These are phyloP conservation scores for Quercus agrifolia DNA, from an alignment of 306 rosid genomes.

Conservation along the genomic window DNA sequence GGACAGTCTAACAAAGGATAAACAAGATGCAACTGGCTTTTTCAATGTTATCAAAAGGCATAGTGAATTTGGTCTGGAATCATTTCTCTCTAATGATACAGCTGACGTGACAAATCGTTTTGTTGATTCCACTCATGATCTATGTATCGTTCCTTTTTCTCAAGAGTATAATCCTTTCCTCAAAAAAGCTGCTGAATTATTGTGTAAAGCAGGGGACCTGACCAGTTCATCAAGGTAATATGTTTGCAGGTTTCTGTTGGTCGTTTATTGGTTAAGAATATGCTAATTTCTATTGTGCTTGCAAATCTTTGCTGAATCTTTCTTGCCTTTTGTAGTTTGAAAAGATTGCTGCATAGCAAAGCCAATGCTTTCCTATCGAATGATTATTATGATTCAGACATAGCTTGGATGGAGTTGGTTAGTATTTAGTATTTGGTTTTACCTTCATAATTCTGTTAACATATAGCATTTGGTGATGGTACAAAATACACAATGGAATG, in stretches of 20 bases:
- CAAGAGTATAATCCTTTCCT: constrained; percentile 74
- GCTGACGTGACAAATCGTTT: neutral
- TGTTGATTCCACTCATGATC: constrained; percentile 40
- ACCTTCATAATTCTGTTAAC: neutral
- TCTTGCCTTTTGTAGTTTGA: constrained; percentile 57
- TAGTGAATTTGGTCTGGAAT: constrained; percentile 57
- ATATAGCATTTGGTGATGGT: neutral
- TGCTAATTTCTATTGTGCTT: constrained; percentile 12
- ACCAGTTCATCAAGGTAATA: constrained; percentile 62
- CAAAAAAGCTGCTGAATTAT: constrained; percentile 65
- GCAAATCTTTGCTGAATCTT: constrained; percentile 17
- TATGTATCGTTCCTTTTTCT: constrained; percentile 64
- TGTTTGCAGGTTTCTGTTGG: constrained; percentile 15
- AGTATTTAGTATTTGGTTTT: constrained; percentile 30
- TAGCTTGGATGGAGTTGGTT: constrained; percentile 97
- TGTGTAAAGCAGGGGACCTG: constrained; percentile 78
- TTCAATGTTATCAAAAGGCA: constrained; percentile 76
- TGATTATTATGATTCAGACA: constrained; percentile 85
- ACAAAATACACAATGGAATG: neutral
- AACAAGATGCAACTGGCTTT: constrained; percentile 67
- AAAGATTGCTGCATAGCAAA: constrained; percentile 82
- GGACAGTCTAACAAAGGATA: constrained; percentile 54
- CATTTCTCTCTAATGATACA: constrained; percentile 26
- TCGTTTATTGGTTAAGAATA: neutral
- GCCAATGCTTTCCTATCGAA: constrained; percentile 90